Percentiles rank a stretch among this genome's conserved stretches.
phyloP scores from a whole-genome alignment of 2,329 filamentous ascomycete species.

The Penicillium oxalicum region DNA sequence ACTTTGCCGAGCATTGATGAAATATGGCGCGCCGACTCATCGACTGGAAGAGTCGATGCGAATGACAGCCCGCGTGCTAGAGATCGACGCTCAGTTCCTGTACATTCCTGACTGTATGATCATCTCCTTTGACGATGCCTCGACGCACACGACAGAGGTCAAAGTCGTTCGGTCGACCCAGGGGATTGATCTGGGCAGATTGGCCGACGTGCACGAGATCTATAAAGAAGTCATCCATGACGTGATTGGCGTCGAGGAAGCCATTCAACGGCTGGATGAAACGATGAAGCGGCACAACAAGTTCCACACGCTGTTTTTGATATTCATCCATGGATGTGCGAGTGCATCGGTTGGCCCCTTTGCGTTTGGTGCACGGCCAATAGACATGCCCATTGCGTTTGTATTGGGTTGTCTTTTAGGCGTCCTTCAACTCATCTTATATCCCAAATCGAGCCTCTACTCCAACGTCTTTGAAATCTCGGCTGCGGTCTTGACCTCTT shows the following conservation, averaged over 20 bases:
- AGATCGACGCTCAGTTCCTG: slow-evolving; percentile 82
- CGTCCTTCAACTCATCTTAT: slow-evolving; percentile 65
- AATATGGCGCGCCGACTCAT: slow-evolving; percentile 84
- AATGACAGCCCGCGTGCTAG: slow-evolving; percentile 81
- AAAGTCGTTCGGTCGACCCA: slow-evolving; percentile 40
- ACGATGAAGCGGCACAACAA: slow-evolving; percentile 56
- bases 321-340: slow-evolving; percentile 68
- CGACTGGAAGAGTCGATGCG: slow-evolving; percentile 84
- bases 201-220: slow-evolving; percentile 42
- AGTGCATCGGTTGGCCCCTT: slow-evolving; percentile 73
- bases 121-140: slow-evolving; percentile 66
- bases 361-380: slow-evolving; percentile 67
- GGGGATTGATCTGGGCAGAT: slow-evolving; percentile 39
- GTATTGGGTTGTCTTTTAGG: slow-evolving; percentile 69
- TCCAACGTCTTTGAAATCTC: slow-evolving; percentile 61
- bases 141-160: slow-evolving; percentile 44
- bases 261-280: slow-evolving; percentile 38
- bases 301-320: slow-evolving; percentile 48
- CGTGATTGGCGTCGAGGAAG: slow-evolving; percentile 42
- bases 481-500: slow-evolving; percentile 60
- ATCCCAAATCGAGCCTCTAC: slow-evolving; percentile 64
- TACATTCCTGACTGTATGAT: slow-evolving; percentile 94
- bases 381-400: slow-evolving; percentile 74
- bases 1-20: slow-evolving; percentile 80
- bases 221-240: slow-evolving; percentile 47